These are phyloP conservation scores for Fusarium pseudonygamai DNA, from an alignment of 2,329 filamentous ascomycete genomes.

Conservation along the genomic window DNA sequence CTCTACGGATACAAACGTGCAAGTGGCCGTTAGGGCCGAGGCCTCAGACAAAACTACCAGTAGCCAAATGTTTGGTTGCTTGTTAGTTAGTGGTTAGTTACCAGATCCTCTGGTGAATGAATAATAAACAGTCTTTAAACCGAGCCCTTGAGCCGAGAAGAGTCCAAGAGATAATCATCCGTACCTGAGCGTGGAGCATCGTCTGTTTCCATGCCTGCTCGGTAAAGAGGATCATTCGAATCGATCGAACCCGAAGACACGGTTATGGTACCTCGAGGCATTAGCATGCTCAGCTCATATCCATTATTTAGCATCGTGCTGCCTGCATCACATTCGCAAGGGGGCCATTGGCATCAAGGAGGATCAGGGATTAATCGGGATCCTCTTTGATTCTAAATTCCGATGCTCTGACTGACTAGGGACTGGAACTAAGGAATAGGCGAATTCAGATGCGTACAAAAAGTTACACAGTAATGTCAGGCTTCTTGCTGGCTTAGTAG, in stretches of 20 bases:
- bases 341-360: conserved; percentile 6
- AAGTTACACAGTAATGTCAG: conserved; percentile 8
- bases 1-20: conserved; percentile 6
- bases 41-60: conserved; percentile 2
- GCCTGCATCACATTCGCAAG: neutral
- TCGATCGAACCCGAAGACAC: conserved; percentile 22
- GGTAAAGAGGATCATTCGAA: neutral
- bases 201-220: neutral
- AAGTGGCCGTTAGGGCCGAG: conserved; percentile 16
- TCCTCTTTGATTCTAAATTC: conserved; percentile 8
- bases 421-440: conserved; percentile 16
- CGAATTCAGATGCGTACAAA: conserved; percentile 2
- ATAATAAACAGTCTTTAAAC: neutral
- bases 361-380: conserved; percentile 23
- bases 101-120: neutral
- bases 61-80: neutral
- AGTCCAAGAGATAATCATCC: neutral
- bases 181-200: neutral
- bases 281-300: conserved; percentile 3
- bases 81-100: neutral
- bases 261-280: conserved; percentile 9
- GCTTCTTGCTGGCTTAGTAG: conserved; percentile 8
- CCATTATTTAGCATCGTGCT: neutral
- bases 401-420: conserved; percentile 1
- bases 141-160: conserved; percentile 19